Evolutionary conservation across 345 rosid genomes (phyloP), one percentile per base, ranked within the genome.

Genomic region (Aquilaria yunnanensis): DNA sequence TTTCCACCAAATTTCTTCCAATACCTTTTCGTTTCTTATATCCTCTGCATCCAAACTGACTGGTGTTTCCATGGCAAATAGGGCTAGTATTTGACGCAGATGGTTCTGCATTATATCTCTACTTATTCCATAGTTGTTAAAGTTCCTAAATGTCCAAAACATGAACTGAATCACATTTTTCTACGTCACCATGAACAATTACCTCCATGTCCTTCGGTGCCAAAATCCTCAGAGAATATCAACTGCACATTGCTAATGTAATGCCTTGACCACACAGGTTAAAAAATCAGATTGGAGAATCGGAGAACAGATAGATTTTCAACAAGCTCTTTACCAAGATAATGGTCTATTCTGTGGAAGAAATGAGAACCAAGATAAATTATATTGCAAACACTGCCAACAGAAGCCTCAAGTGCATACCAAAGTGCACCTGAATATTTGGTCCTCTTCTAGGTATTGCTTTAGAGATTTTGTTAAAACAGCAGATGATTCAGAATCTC

Each of bases 191-290:
- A 45, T 14, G 2, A 33, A 57, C n/a, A 32, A 46, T 0, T 30
- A 31, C 99, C 99, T 76, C 99, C 99, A 45, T 96, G 99, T 65
- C 99, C 99, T 83, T 94, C 96, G 1, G 99, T 94, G 72, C 97
- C 99, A 43, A 94, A 94, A 72, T 94, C 97, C 79, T 90, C 99
- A 31, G 99, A 94, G 72, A 94, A 94, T 77, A 90, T 85, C 11
- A 94, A 70, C 68, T 94, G 99, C 47, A 94, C 97, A 56, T 85
- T 94, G 56, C 93, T 77, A 56, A 94, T 94, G 72, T 90, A 94
- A 78, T 86, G 96, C 72, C 99, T 90, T 56, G 96, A 90, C 99
- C 97, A 94, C 62, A 90, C 62, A 1, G 99, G 99, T 54, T 90
- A 97, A 14, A 94, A 94, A 64, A 94, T 94, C 72, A 94, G 99